These are phyloP conservation scores for Bacidia rubella DNA, from an alignment of 495 filamentous ascomycete species.

Conservation along the genomic window DNA sequence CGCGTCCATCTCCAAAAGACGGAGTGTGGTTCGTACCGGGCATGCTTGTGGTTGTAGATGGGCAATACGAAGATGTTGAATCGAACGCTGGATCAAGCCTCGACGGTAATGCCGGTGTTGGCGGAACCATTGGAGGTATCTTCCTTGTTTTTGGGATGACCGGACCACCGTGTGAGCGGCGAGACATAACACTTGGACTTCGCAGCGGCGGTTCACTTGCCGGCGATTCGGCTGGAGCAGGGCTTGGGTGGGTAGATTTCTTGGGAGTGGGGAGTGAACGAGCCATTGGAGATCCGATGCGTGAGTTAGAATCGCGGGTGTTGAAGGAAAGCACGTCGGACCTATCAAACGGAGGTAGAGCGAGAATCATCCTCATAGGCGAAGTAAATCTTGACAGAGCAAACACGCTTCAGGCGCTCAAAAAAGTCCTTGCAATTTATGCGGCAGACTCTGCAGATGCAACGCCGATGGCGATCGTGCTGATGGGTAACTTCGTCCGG, in stretches of 20 bases:
- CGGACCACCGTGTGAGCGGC: constrained; percentile 77
- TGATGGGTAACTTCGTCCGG: constrained; percentile 74
- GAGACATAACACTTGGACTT: constrained; percentile 63
- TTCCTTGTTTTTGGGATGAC: constrained; percentile 84
- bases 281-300: constrained; percentile 69
- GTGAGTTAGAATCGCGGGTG: constrained; percentile 43
- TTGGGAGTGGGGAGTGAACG: constrained; percentile 82
- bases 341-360: constrained; percentile 22
- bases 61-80: constrained; percentile 86
- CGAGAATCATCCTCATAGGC: constrained; percentile 56
- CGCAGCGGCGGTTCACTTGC: constrained; percentile 37
- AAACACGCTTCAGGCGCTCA: constrained; percentile 58
- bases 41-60: constrained; percentile 90
- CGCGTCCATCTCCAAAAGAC: constrained; percentile 66
- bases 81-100: constrained; percentile 50
- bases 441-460: constrained; percentile 44
- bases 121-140: constrained; percentile 74
- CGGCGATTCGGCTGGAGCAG: constrained; percentile 49
- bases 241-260: constrained; percentile 96
- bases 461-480: constrained; percentile 62
- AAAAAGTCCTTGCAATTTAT: constrained; percentile 60
- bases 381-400: constrained; percentile 79
- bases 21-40: constrained; percentile 85
- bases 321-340: constrained; percentile 23
- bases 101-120: constrained; percentile 64